Conservation (phyloP, 805 yeast genomes). For the Saccharomycopsis babjevae region DNA sequence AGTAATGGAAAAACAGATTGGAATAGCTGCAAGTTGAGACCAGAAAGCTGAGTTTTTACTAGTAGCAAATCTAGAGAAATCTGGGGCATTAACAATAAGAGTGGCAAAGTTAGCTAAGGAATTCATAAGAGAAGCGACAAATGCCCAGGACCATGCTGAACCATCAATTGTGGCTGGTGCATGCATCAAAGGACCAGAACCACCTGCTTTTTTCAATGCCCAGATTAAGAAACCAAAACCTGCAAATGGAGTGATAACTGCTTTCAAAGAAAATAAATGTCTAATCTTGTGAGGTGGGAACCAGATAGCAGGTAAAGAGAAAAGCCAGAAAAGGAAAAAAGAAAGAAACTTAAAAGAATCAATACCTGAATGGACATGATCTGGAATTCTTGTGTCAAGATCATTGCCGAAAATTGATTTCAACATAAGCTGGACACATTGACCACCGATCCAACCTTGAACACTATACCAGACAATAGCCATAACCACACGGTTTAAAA, state of each 20-base stretch:
- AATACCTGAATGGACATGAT: conserved; percentile 51
- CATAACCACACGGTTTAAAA: conserved; percentile 80
- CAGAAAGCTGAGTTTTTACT: conserved; percentile 40
- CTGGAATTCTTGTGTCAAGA: conserved; percentile 50
- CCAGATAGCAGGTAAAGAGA: conserved; percentile 70
- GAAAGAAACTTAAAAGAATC: conserved; percentile 65
- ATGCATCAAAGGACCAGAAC: conserved; percentile 63
- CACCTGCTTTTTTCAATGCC: conserved; percentile 73
- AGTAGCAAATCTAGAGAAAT: conserved; percentile 74
- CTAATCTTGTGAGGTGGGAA: conserved; percentile 75
- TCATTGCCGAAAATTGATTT: conserved; percentile 64
- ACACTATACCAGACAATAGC: conserved; percentile 83
- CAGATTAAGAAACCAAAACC: conserved; percentile 77
- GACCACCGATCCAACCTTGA: conserved; percentile 77
- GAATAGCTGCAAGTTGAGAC: conserved; percentile 59
- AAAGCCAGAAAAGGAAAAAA: conserved; percentile 75
- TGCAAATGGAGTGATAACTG: conserved; percentile 69
- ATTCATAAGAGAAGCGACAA: conserved; percentile 68
- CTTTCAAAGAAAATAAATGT: conserved; percentile 76
- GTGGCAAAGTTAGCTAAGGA: conserved; percentile 81
- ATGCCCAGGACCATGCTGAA: conserved; percentile 70
- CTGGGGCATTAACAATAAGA: conserved; percentile 81
- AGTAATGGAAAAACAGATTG: conserved; percentile 68
- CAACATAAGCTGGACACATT: conserved; percentile 71
- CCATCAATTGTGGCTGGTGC: conserved; percentile 46